A percentile compares a stretch with the other conserved stretches of the same genome.
These are phyloP conservation scores for Crucibulum laeve DNA, from an alignment of 768 basidiomycete genomes.

Conservation along the genomic window DNA sequence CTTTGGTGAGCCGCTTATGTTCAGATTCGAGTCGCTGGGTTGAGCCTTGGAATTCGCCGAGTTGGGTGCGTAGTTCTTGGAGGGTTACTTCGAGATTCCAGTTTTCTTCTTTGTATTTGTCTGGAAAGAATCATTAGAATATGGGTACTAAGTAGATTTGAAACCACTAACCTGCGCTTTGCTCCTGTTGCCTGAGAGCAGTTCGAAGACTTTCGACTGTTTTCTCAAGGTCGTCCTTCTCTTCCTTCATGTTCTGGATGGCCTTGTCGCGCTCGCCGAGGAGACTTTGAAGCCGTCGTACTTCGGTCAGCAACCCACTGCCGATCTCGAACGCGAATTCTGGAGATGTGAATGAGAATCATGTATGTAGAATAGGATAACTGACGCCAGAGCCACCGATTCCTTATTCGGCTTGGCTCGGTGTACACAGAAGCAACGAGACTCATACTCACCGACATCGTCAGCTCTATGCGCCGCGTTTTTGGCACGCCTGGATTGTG, in stretches of 20 bases:
- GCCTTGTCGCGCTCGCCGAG: constrained; percentile 91
- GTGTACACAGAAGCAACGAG: too few species aligned
- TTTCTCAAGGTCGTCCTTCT: constrained; percentile 85
- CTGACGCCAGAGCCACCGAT: constrained; percentile 13
- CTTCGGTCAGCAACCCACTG: constrained; percentile 86
- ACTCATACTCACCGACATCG: constrained; percentile 67
- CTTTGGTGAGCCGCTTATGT: constrained; percentile 73
- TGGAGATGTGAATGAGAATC: constrained; percentile 23
- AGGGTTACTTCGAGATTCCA: constrained; percentile 96
- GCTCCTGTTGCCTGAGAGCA: constrained; percentile 77
- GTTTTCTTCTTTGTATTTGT: constrained; percentile 97
- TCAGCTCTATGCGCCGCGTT: constrained; percentile 88
- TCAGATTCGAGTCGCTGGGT: constrained; percentile 75
- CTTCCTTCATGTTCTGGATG: constrained; percentile 87
- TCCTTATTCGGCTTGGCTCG: too few species aligned
- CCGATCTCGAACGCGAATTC: constrained; percentile 99
- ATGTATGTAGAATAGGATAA: background rate
- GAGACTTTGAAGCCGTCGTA: constrained; percentile 85
- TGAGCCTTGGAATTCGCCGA: constrained; percentile 61
- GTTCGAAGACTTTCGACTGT: constrained; percentile 69
- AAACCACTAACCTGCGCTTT: constrained; percentile 59
- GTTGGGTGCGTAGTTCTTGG: constrained; percentile 78
- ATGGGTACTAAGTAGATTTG: constrained; percentile 4
- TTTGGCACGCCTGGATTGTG: constrained; percentile 85
- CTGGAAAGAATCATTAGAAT: constrained; percentile 29